phyloP scores from a whole-genome alignment of 169 alveolate species.

The Plasmodium reichenowi region DNA sequence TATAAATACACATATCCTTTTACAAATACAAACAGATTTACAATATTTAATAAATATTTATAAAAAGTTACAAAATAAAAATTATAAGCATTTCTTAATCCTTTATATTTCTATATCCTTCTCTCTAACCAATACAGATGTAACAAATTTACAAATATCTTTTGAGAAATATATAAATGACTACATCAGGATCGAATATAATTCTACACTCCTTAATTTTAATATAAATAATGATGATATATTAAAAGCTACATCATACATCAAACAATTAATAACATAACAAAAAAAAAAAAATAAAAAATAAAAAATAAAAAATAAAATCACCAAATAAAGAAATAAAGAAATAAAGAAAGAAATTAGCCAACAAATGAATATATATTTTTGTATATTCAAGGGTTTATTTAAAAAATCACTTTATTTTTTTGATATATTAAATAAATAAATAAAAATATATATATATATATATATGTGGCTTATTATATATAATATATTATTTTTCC shows the following conservation, averaged over 20 bases:
- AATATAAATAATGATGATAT: conserved; percentile 22
- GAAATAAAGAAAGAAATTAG: too few relatives aligned
- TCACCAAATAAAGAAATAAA: too few relatives aligned
- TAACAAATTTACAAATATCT: neutral
- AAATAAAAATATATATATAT: too few relatives aligned
- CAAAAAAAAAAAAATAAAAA: neutral
- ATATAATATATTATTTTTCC: too few relatives aligned
- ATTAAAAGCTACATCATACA: neutral
- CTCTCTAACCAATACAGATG: neutral
- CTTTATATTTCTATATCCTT: conserved; percentile 38
- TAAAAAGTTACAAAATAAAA: conserved; percentile 24
- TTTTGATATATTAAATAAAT: too few relatives aligned
- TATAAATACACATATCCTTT: conserved; percentile 18
- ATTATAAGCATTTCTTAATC: conserved; percentile 43
- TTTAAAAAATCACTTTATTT: too few relatives aligned
- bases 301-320: too few relatives aligned
- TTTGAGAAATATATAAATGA: conserved; percentile 26
- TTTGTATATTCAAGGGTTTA: too few relatives aligned
- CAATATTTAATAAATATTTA: conserved; percentile 45
- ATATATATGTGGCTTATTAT: too few relatives aligned
- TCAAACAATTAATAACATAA: neutral
- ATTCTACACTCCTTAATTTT: neutral
- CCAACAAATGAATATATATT: too few relatives aligned
- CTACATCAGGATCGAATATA: neutral
- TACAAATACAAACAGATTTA: conserved; percentile 46